Conservation (phyloP, 1,284 basidiomycete species). For the Takashimella koratensis region DNA sequence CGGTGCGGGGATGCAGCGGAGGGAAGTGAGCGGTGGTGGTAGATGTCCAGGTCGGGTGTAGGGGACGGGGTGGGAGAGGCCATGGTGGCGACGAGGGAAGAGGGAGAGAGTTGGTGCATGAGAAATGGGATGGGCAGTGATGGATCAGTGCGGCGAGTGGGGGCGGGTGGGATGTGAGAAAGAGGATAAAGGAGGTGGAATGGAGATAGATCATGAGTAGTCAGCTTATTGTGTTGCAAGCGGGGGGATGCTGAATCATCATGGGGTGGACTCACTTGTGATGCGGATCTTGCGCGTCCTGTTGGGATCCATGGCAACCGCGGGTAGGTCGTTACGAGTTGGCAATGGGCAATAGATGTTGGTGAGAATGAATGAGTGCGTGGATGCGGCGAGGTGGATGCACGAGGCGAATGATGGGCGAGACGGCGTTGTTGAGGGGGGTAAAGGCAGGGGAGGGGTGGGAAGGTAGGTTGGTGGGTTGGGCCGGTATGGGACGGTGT, state of each 20-base stretch:
- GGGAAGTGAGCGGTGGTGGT: not conserved
- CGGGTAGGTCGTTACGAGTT: too few species aligned
- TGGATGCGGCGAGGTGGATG: not conserved
- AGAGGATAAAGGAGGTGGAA: not conserved
- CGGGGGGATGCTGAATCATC: constrained; percentile 7
- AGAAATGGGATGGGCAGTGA: not conserved
- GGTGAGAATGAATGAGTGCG: not conserved
- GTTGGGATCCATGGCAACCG: not conserved
- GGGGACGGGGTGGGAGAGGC: not conserved
- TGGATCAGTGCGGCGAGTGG: not conserved
- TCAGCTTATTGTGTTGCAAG: too few species aligned
- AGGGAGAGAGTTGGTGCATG: not conserved
- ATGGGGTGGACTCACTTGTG: constrained; percentile 21
- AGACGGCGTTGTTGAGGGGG: not conserved
- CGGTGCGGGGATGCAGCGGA: not conserved
- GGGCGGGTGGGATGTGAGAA: not conserved
- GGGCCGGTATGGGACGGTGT: too few species aligned
- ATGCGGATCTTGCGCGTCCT: constrained; percentile 32
- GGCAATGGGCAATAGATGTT: not conserved
- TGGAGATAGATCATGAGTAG: too few species aligned
- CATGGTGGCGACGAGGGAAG: not conserved
- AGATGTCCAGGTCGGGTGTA: constrained; percentile 1
- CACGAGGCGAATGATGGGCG: not conserved
- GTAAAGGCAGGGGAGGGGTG: not conserved
- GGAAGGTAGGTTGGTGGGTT: not conserved